Conservation (phyloP, 306 rosid species). For the Lotus japonicus region DNA sequence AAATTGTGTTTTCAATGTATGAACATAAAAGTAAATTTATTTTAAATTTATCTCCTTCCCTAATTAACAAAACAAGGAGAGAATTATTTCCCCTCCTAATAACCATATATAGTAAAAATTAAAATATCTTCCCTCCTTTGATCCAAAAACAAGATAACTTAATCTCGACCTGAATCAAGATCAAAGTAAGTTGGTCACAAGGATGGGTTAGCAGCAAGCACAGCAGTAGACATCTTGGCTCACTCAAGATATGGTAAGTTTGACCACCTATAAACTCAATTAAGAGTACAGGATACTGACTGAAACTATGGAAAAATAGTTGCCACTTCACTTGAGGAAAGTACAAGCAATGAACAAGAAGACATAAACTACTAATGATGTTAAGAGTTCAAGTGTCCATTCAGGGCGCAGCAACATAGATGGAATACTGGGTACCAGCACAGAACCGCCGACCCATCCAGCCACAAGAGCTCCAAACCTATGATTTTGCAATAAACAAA, state of each 20-base stretch:
- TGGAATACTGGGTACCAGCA: constrained; percentile 76
- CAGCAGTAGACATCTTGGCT: constrained; percentile 2
- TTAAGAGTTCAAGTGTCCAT: constrained; percentile 83
- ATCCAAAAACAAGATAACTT: too few relatives aligned
- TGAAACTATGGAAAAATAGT: constrained; percentile 12
- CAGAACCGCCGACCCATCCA: constrained; percentile 87
- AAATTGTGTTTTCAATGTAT: too few relatives aligned
- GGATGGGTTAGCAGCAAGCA: background rate
- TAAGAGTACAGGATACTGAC: background rate
- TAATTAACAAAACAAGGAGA: too few relatives aligned
- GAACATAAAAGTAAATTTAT: too few relatives aligned
- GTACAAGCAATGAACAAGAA: constrained; percentile 80
- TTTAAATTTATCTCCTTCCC: too few relatives aligned
- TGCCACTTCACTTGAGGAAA: constrained; percentile 61
- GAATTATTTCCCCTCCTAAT: too few relatives aligned
- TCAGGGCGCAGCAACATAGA: constrained; percentile 67
- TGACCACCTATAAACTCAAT: constrained; percentile 15
- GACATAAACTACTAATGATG: constrained; percentile 74
- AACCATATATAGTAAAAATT: too few relatives aligned
- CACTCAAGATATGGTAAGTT: background rate
- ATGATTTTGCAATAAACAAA: constrained; percentile 17
- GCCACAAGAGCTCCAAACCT: constrained; percentile 80
- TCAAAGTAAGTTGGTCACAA: too few relatives aligned
- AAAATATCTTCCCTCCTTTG: too few relatives aligned
- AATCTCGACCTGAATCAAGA: too few relatives aligned